These are phyloP conservation scores for Gossypium davidsonii DNA, from an alignment of 441 rosid genomes.

Conservation along the genomic window DNA sequence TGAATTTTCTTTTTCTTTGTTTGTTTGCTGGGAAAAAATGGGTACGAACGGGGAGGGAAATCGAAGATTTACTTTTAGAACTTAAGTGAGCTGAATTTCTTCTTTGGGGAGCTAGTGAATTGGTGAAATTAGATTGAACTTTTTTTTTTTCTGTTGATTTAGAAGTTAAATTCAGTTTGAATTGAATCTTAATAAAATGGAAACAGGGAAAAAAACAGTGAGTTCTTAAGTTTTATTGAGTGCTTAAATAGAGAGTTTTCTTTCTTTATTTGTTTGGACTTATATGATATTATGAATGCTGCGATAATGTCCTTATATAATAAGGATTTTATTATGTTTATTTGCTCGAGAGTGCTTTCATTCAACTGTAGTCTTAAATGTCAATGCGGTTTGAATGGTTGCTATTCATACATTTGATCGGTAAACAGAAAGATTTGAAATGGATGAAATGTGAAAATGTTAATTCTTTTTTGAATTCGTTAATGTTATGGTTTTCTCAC, in stretches of 20 bases:
- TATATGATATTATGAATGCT: neutral
- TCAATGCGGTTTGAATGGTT: neutral
- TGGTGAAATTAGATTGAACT: neutral
- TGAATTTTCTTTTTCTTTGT: conserved; percentile 27
- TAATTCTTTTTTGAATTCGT: neutral
- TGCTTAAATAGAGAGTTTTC: neutral
- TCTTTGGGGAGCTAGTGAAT: neutral
- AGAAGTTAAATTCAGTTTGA: conserved; percentile 7
- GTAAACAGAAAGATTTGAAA: too few relatives aligned
- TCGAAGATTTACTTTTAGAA: neutral
- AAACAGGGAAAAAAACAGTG: neutral
- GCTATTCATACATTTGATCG: too few relatives aligned
- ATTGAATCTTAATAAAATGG: conserved; percentile 1
- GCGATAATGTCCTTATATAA: neutral
- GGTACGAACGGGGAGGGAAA: neutral
- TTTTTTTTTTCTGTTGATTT: neutral
- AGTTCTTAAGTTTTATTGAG: neutral
- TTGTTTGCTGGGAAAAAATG: conserved; percentile 4
- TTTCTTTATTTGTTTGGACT: neutral
- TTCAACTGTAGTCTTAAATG: neutral
- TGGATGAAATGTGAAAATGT: too few relatives aligned
- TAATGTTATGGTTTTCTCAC: neutral
- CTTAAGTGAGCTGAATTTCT: neutral
- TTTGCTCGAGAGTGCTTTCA: neutral
- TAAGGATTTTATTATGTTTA: neutral